Evolutionary conservation across 768 basidiomycete species (phyloP), one percentile per base, ranked within the genome.

Genomic region (Lactarius sp.): DNA sequence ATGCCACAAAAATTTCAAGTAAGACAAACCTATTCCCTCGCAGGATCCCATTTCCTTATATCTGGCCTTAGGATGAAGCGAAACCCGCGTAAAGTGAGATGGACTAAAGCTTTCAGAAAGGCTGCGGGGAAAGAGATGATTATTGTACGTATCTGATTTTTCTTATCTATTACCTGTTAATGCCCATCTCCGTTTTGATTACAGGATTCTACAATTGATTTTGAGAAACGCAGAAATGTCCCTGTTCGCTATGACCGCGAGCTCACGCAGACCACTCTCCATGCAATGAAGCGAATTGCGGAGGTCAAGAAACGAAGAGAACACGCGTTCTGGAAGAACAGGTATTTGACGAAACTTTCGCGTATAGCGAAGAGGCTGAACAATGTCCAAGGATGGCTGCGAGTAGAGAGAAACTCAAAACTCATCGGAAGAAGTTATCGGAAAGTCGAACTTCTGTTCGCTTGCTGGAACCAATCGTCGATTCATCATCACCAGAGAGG

Each of bases 1-100:
- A 81, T 97, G 97, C 74, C 92, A 98, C 76, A 98, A 98, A 79
- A 99, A 98, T 77, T 99, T 99, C 86, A 99, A 99, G 94, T 93
- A 71, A 68, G 83, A 73, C 0, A 6, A 46, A 33, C 10, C 18
- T 5, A 58, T 54, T n/a, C 41, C 42, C 51, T 18, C 27, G 13
- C 52, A 12, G 18, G 20, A 10, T 22, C 54, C 16, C 13, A 31
- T 8, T 27, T 37, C 62, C 53, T 33, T 55, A 37, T 56, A 16
- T 31, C 58, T 20, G 59, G 50, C 12, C 47, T 5, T 69, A 95
- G 94, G 77, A 98, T 98, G 97, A 98, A 98, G 80, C 90, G 97
- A 44, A 99, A 98, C 77, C 97, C 97, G 51, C 87, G 97, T 65
- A 99, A 99, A 77, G 95, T 99, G 42, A 82, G 92, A 70, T 99